Evolutionary conservation across 2,329 filamentous ascomycete species (phyloP).

Genomic region (Emericellopsis atlantica): DNA sequence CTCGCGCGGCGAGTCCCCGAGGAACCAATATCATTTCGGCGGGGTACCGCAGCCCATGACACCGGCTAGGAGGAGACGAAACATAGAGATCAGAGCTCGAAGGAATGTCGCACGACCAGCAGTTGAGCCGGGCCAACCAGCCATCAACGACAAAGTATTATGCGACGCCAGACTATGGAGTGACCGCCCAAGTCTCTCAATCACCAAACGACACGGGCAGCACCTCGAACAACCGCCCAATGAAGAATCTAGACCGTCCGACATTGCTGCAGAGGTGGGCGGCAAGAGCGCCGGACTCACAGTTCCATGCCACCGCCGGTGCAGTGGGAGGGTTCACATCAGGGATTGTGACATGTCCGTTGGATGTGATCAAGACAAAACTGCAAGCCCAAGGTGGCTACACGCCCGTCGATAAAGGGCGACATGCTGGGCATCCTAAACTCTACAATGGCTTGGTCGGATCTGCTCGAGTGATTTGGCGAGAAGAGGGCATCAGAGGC

Average conservation of each 20-base stretch:
- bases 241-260: constrained; percentile 16
- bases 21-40: too few relatives aligned
- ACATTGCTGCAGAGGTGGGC: constrained; percentile 44
- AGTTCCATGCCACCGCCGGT: constrained; percentile 76
- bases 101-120: constrained; percentile 39
- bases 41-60: too few relatives aligned
- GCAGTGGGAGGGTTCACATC: constrained; percentile 85
- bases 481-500: constrained; percentile 75
- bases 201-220: constrained; percentile 5
- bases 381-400: constrained; percentile 91
- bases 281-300: constrained; percentile 40
- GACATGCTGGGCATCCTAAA: constrained; percentile 36
- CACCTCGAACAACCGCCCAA: constrained; percentile 8
- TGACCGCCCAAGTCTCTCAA: constrained; percentile 16
- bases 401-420: constrained; percentile 33
- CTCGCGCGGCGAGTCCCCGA: too few relatives aligned
- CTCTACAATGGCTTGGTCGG: constrained; percentile 81
- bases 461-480: constrained; percentile 75
- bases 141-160: constrained; percentile 18
- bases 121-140: constrained; percentile 21
- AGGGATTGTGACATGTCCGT: constrained; percentile 86
- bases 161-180: constrained; percentile 20
- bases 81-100: not conserved
- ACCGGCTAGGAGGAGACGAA: not conserved
- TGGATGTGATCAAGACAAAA: constrained; percentile 99